phyloP scores from a whole-genome alignment of 768 basidiomycete genomes.

The Tulasnella sp. region DNA sequence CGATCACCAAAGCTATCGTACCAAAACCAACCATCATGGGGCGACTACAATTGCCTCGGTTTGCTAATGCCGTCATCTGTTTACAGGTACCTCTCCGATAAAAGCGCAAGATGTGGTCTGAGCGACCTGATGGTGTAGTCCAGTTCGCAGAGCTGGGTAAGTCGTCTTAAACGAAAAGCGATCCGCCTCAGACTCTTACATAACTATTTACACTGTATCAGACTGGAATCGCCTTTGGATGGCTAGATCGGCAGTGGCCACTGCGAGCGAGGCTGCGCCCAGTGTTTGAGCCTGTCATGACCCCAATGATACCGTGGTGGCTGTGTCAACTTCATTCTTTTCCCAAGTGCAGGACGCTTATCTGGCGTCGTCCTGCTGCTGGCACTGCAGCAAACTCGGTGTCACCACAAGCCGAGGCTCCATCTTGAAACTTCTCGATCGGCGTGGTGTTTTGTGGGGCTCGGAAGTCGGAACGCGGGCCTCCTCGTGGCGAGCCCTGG shows the following conservation, averaged over 20 bases:
- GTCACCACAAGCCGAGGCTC: slow-evolving; percentile 6
- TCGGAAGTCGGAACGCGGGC: slow-evolving; percentile 7
- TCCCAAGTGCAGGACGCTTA: not conserved
- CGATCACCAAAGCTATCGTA: no score
- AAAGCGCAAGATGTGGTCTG: not conserved
- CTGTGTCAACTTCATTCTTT: not conserved
- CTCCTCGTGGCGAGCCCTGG: slow-evolving; percentile 10
- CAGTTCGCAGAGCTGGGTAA: not conserved
- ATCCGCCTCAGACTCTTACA: not conserved
- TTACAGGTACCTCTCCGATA: no score
- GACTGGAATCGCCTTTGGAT: not conserved
- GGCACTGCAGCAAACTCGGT: not conserved
- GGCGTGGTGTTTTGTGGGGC: slow-evolving; percentile 14
- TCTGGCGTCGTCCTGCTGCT: slow-evolving; percentile 2
- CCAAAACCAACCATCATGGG: no score
- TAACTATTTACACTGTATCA: not conserved
- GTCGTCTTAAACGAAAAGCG: not conserved
- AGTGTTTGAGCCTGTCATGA: not conserved
- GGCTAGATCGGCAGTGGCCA: not conserved
- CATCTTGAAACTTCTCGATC: not conserved
- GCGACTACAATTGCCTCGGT: no score
- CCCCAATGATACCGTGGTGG: not conserved
- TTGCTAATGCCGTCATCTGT: no score
- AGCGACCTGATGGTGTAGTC: not conserved
- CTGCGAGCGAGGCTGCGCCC: not conserved